Evolutionary conservation across 1,284 basidiomycete species (phyloP), one percentile per base, ranked within the genome.

Genomic region (Cystobasidium pallidum): DNA sequence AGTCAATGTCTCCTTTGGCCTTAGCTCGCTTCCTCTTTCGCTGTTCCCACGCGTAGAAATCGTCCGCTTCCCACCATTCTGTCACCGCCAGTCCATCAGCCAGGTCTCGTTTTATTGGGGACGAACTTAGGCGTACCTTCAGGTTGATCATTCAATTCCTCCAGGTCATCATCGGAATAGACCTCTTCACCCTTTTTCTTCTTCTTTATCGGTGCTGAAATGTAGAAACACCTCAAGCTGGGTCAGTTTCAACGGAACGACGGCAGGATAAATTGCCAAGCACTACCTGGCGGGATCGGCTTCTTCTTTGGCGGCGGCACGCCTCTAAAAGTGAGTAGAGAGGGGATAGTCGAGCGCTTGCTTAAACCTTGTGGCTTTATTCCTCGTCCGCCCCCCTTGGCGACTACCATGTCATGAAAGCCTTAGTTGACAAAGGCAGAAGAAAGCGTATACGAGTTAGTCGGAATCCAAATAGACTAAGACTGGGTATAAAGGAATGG

Each of bases 51-150:
- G 59, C 68, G 45, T 71, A 55, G 36, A 51, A 71, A n/a, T 71
- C 68, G n/a, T 71, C 68, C 2, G 32, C 49, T 21, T 71, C 68
- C 68, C 68, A 71, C 68, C 68, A 71, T 26, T 71, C 68, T 70
- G 45, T 41, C 2, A 34, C 6, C 3, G 15, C 24, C 15, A 34
- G 21, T 32, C n/a, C 52, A 36, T 45, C 39, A 19, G 24, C n/a
- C 66, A 32, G 11, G 6, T 11, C n/a, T 41, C 32, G 1, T 8
- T 34, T 11, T n/a, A 36, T 4, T 10, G 17, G 24, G 24, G 8
- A 21, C 6, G 21, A 3, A 17, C 17, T 8, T 7, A 49, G 26
- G 3, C 32, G 17, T 49, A 70, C 67, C 67, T 64, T 71, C 68
- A 13, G 68, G 68, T 36, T 71, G 68, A 32, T 71, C 68, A 41